Base-by-base conservation (phyloP, 2,329 filamentous ascomycete species). In the Hyphodiscus sp. region DNA sequence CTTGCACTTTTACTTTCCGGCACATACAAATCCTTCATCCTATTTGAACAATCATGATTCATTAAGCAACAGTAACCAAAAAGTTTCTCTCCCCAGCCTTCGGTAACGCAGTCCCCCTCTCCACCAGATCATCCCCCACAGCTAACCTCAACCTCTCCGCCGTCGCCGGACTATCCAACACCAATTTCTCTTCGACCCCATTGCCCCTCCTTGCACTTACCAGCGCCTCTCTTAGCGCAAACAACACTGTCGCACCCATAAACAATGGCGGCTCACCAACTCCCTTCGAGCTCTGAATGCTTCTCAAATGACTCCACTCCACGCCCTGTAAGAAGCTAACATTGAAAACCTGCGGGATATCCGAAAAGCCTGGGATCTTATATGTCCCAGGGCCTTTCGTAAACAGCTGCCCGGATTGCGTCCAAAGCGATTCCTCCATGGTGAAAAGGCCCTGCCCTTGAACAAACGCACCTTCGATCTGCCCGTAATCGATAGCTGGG, bases 361-460 rank as follows among this genome's bases (percentile, higher is more conserved):
- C 90, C 43, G 88, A 77, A 74, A 95, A 95, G 0, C 89, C 89
- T 0, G 90, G 90, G 62, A 95, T 94, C 75, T 95, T 94, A 71
- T 94, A 94, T 0, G 85, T 79, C 5, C 84, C 83, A 0, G 84
- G 84, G 0, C 84, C 84, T 1, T 85, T 82, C 2, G 80, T 87
- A 52, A 81, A 86, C 3, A 86, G 68, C 51, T 77, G 79, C 16
- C 82, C 82, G 0, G 76, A 75, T 67, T 79, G 74, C 41, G 84
- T 72, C 79, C 82, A 85, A 26, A 89, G 74, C 30, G 76, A 80
- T 66, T 89, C 86, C 67, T 89, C 85, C 1, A 83, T 87, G 0
- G 86, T 91, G 70, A 90, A 91, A 1, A 91, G 74, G 0, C 87
- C 87, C 65, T 89, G 78, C 6, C 87, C 87, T 68, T 91, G 87